Evolutionary conservation across 495 filamentous ascomycete genomes (phyloP).

Genomic region (Diplogelasinospora grovesii): DNA sequence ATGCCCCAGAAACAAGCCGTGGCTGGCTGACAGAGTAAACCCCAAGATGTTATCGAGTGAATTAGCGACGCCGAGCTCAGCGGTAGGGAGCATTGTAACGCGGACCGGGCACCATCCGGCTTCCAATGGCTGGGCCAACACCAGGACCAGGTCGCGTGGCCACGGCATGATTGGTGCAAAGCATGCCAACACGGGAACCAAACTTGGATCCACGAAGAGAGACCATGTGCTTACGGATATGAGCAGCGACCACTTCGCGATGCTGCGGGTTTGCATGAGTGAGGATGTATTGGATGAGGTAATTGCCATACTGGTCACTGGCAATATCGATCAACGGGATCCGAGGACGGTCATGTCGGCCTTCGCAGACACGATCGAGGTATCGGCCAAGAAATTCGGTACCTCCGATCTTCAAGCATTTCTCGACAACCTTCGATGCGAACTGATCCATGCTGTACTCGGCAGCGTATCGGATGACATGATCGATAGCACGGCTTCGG

Average conservation of each 20-base stretch:
- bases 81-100: conserved; percentile 46
- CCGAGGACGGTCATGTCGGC: conserved; percentile 80
- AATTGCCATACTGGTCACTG: conserved; percentile 98
- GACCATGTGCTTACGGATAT: conserved; percentile 99
- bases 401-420: conserved; percentile 95
- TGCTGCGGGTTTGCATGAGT: conserved; percentile 80
- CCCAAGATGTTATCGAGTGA: too few species aligned
- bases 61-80: conserved; percentile 4
- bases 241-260: conserved; percentile 83
- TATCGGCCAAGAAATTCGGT: conserved; percentile 87
- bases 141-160: conserved; percentile 80
- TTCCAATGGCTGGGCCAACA: conserved; percentile 51
- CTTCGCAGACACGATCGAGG: conserved; percentile 88
- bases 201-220: conserved; percentile 97
- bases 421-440: conserved; percentile 97
- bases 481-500: conserved; percentile 87
- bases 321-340: conserved; percentile 98
- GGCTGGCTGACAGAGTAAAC: conserved; percentile 7
- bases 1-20: conserved; percentile 14
- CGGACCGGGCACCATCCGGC: conserved; percentile 49
- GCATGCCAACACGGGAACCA: conserved; percentile 95
- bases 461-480: conserved; percentile 83
- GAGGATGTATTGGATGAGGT: conserved; percentile 93
- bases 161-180: conserved; percentile 89
- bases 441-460: conserved; percentile 99